Conservation (phyloP, 169 alveolate genomes). For the Hepatocystis sp. region DNA sequence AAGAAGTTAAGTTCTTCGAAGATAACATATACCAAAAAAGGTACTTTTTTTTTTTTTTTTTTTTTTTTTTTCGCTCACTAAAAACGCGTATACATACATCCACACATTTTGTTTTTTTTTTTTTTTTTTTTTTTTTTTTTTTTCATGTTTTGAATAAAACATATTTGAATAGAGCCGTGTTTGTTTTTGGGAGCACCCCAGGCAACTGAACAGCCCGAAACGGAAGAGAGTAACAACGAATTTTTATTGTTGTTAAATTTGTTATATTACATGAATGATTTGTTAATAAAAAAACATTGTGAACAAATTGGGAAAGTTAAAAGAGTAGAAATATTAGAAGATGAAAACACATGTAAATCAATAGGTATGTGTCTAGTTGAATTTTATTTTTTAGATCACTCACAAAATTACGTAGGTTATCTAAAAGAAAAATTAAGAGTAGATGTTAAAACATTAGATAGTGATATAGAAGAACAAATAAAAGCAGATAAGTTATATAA, state of each 20-base stretch:
- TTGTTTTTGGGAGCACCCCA: slow-evolving; percentile 70
- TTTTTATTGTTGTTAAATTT: slow-evolving; percentile 35
- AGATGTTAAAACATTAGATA: slow-evolving; percentile 24
- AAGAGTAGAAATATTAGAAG: slow-evolving; percentile 70
- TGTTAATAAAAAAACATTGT: slow-evolving; percentile 31
- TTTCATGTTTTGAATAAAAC: too few relatives aligned
- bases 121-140: background rate
- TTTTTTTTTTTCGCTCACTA: background rate
- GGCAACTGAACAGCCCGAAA: slow-evolving; percentile 31
- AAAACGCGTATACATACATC: background rate
- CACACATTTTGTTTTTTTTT: background rate
- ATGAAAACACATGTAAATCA: slow-evolving; percentile 50
- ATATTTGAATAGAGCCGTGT: slow-evolving; percentile 46
- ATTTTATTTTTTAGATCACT: slow-evolving; percentile 39
- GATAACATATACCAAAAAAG: slow-evolving; percentile 47
- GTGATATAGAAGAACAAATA: slow-evolving; percentile 43
- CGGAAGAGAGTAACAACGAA: slow-evolving; percentile 7
- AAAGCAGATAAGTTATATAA: slow-evolving; percentile 59
- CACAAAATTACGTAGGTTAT: slow-evolving; percentile 48
- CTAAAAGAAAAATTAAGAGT: slow-evolving; percentile 59
- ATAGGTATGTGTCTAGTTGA: slow-evolving; percentile 63
- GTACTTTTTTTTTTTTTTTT: slow-evolving; percentile 6
- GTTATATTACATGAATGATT: slow-evolving; percentile 58
- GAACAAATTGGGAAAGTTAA: slow-evolving; percentile 67
- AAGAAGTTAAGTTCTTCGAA: slow-evolving; percentile 58